Percentiles rank a stretch among this genome's conserved stretches.
Evolutionary conservation across 495 filamentous ascomycete species (phyloP).

Genomic region (Tuber indicum): DNA sequence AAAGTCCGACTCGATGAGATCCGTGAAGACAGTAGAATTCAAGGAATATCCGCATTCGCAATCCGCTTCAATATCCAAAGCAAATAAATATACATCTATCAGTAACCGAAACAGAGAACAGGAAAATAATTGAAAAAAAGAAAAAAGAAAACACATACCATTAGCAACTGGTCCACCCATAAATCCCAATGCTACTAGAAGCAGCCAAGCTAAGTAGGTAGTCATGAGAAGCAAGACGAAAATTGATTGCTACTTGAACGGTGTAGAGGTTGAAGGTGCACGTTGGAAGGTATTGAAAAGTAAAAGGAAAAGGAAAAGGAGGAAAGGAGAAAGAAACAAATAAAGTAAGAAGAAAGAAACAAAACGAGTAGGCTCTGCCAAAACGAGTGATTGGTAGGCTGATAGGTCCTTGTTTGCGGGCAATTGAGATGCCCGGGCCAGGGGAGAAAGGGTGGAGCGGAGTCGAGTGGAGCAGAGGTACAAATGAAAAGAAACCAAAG

Average conservation of each 20-base stretch:
- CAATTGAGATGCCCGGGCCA: background rate
- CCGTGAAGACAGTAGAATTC: conserved; percentile 55
- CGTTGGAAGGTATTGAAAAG: background rate
- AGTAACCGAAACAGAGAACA: background rate
- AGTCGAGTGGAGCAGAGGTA: background rate
- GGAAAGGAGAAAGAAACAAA: no score
- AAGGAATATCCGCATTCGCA: conserved; percentile 68
- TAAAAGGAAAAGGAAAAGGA: background rate
- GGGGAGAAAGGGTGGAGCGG: background rate
- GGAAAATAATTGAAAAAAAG: conserved; percentile 4
- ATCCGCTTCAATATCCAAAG: conserved; percentile 43
- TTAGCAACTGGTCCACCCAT: background rate
- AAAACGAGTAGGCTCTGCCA: background rate
- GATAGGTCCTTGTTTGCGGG: background rate
- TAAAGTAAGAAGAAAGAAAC: background rate
- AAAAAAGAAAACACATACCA: conserved; percentile 17
- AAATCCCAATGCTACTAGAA: background rate
- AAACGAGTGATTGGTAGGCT: background rate
- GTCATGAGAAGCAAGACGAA: background rate
- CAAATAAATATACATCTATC: background rate
- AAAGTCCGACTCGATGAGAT: conserved; percentile 65
- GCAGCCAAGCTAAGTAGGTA: background rate
- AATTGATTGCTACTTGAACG: background rate
- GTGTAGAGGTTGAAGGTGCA: background rate
- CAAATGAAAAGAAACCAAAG: background rate